A percentile compares a stretch with the other conserved stretches of the same genome.
phyloP scores from a whole-genome alignment of 225 moss, liverwort and hornwort species.

The Takakia lepidozioides region DNA sequence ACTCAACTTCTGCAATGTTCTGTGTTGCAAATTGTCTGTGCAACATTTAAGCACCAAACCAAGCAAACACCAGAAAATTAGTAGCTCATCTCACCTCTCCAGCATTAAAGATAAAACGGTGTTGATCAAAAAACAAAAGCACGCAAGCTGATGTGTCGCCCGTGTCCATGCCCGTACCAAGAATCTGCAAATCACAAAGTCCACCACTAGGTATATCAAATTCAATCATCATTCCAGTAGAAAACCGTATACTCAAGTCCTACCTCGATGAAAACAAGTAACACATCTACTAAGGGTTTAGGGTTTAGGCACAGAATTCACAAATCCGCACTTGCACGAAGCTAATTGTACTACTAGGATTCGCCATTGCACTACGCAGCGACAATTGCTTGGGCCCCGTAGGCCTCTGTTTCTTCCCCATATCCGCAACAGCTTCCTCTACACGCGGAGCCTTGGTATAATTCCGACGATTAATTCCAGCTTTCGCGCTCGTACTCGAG shows the following conservation, averaged over 20 bases:
- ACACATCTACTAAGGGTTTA: no score
- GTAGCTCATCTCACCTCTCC: constrained; percentile 77
- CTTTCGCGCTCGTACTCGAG: constrained; percentile 10
- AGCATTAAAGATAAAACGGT: constrained; percentile 92
- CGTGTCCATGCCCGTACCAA: constrained; percentile 99
- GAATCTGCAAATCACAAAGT: constrained; percentile 63
- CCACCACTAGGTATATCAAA: no score
- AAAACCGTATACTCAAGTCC: no score
- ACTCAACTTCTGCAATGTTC: no score
- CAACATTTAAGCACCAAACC: no score
- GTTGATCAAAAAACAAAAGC: constrained; percentile 94
- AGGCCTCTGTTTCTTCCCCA: constrained; percentile 54
- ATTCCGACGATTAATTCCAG: constrained; percentile 21
- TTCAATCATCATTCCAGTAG: no score
- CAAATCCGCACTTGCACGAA: constrained; percentile 66
- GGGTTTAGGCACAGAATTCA: no score
- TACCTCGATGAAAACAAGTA: no score
- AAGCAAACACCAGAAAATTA: no score
- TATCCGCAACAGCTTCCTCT: constrained; percentile 15
- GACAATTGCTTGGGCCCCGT: constrained; percentile 60
- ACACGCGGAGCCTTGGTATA: constrained; percentile 10
- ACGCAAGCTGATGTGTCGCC: constrained; percentile 88
- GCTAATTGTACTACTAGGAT: constrained; percentile 86
- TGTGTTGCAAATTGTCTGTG: no score
- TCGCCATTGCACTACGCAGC: constrained; percentile 48